Percentiles rank a stretch among this genome's conserved stretches.
phyloP scores from a whole-genome alignment of 176 grass and related monocot species.

The Urochloa ruziziensis region DNA sequence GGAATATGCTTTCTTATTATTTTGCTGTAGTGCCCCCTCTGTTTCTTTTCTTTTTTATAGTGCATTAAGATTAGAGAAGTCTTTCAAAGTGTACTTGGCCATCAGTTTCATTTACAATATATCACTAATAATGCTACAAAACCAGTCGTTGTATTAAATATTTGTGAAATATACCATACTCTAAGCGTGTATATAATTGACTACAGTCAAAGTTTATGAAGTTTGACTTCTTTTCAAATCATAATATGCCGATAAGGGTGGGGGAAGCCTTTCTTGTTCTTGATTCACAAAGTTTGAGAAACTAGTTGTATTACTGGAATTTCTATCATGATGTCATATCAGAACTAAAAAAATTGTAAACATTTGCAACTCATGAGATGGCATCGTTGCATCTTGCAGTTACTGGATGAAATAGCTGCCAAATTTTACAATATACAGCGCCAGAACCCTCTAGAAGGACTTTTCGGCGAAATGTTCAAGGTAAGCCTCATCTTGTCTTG shows the following conservation, averaged over 20 bases:
- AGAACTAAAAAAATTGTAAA: not conserved
- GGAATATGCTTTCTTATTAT: not conserved
- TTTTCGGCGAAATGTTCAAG: conserved; percentile 96
- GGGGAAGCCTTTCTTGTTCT: no score
- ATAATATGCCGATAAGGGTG: no score
- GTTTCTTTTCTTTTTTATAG: not conserved
- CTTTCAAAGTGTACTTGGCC: not conserved
- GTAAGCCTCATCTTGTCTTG: conserved; percentile 31
- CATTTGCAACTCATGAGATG: not conserved
- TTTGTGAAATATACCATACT: not conserved
- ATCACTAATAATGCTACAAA: not conserved
- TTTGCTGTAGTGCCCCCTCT: not conserved
- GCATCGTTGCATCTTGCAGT: conserved; percentile 48
- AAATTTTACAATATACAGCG: conserved; percentile 72
- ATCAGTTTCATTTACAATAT: not conserved
- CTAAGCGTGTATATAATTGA: not conserved
- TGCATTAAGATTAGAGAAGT: not conserved
- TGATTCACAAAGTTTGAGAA: not conserved
- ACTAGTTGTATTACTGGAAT: conserved; percentile 15
- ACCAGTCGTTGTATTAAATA: not conserved
- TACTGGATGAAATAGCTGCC: conserved; percentile 93
- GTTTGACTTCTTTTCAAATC: not conserved
- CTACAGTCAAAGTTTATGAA: not conserved
- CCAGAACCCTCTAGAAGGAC: conserved; percentile 78
- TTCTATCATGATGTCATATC: not conserved